Evolutionary conservation across 805 yeast species (phyloP), one percentile per base, ranked within the genome.

Genomic region (Hanseniaspora lindneri): DNA sequence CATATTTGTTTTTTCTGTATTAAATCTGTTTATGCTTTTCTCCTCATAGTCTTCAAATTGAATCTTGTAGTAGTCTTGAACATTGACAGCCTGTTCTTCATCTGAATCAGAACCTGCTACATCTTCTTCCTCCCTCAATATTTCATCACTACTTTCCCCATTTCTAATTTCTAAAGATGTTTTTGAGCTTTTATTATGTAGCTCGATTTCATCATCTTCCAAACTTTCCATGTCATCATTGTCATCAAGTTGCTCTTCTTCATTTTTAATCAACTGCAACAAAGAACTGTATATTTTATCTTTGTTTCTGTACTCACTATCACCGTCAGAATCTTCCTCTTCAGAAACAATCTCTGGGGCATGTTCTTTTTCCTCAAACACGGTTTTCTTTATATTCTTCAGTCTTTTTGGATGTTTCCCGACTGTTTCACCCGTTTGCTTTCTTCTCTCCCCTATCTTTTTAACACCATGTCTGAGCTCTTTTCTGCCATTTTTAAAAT

Each of bases 31-130:
- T 4, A 72, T 62, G 19, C 53, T 54, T 2, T 51, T 32, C 33
- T 65, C 67, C 2, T 64, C 39, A 10, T 74, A 67, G 19, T 68
- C 64, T 41, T 79, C 80, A 62, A 82, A 88, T 61, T 88, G 97
- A 11, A 65, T 58, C 52, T 83, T 83, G 56, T 83, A 87, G 0
- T 94, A 84, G 64, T 89, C 96, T 7, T 63, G 60, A 10, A 66
- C 71, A 41, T 64, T 27, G 29, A 9, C 11, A 27, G 8, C 67
- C 32, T 70, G 70, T 14, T 51, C 60, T 7, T 60, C 65, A 8
- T 59, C 62, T 6, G 54, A 55, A 27, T 52, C 64, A 4, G 50
- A 60, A 21, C 57, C 66, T 20, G 60, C 68, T 17, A 61, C 69
- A 3, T 57, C 53, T 20, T 54, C 55, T 4, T 58, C 62, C 4